Evolutionary conservation across 345 rosid species (phyloP), one percentile per base, ranked within the genome.

Genomic region (Sisymbrium altissimum): DNA sequence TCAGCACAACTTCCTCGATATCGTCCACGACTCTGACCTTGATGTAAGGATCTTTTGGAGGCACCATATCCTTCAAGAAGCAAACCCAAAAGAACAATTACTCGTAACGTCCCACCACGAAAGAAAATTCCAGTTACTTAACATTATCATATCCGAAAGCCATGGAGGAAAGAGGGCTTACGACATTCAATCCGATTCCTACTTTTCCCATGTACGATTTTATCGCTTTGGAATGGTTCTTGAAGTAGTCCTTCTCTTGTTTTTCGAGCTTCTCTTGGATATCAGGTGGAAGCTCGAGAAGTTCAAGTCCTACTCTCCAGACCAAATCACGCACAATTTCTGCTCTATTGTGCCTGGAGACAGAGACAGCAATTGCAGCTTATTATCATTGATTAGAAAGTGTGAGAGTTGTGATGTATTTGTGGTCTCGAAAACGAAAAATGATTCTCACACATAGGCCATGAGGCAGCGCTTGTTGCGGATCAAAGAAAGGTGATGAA

Each of bases 21-120:
- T 89, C 91, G 61, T 86, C 93, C 23, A 92, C 82, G 45, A 92
- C 90, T 73, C 97, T 84, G 71, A 91, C 96, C 79, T 92, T 87
- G 68, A 89, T 86, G 84, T 88, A 94, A 45, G 98, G 97, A 78
- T 94, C 98, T 76, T 94, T 94, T 4, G 97, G 97, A 13, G 98
- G 96, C 73, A 94, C 98, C 93, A 87, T 89, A 78, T 89, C 98
- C 98, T 94, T 78, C 49, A 49, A 77, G 62, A 80, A 58, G 63
- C 14, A 46, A 27, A 60, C 59, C 25, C 33, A 53, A 52, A 62
- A n/a, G n/a, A n/a, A n/a, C 43, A 27, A 45, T 19, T 6, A 54
- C 29, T 41, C 2, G 54, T 30, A 1, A 43, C 27, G 33, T 8
- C 30, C 41, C 39, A 56, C 5, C 36, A 21, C 6, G 27, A 3